Conservation (phyloP, 1,284 basidiomycete genomes). For the Cryptococcus sp. region DNA sequence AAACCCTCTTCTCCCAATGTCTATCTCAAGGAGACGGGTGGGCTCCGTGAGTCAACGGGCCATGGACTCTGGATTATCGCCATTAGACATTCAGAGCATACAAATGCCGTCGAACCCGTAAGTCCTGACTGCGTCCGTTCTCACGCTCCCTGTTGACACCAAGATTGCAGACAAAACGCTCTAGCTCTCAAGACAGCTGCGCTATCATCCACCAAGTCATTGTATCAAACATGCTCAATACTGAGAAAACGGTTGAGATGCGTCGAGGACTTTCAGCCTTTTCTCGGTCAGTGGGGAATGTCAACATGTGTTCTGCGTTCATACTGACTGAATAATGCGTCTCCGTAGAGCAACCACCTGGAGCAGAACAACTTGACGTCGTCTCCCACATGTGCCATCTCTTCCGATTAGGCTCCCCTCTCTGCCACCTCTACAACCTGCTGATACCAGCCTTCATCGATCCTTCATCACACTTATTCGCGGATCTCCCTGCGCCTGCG, state of each 20-base stretch:
- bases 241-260: slow-evolving; percentile 43
- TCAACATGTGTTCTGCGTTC: neutral
- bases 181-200: slow-evolving; percentile 52
- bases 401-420: slow-evolving; percentile 87
- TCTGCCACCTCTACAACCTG: slow-evolving; percentile 94
- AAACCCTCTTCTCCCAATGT: slow-evolving; percentile 23
- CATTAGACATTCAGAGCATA: slow-evolving; percentile 49
- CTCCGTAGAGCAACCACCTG: slow-evolving; percentile 42
- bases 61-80: slow-evolving; percentile 38
- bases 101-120: slow-evolving; percentile 52
- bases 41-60: slow-evolving; percentile 48
- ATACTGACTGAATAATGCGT: neutral
- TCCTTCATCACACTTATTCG: slow-evolving; percentile 56
- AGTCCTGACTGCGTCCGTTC: slow-evolving; percentile 19
- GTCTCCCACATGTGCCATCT: slow-evolving; percentile 93
- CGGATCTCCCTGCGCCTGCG: slow-evolving; percentile 55
- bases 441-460: slow-evolving; percentile 65
- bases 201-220: slow-evolving; percentile 47
- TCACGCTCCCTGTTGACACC: neutral
- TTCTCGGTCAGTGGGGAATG: slow-evolving; percentile 40
- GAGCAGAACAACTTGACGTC: slow-evolving; percentile 51
- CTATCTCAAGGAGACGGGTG: slow-evolving; percentile 44
- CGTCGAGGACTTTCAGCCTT: slow-evolving; percentile 49
- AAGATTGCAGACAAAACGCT: slow-evolving; percentile 43
- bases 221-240: slow-evolving; percentile 50